A percentile compares a stretch with the other conserved stretches of the same genome.
Conservation (phyloP, 1,139 yeast species). For the Kodamaea arcana region DNA sequence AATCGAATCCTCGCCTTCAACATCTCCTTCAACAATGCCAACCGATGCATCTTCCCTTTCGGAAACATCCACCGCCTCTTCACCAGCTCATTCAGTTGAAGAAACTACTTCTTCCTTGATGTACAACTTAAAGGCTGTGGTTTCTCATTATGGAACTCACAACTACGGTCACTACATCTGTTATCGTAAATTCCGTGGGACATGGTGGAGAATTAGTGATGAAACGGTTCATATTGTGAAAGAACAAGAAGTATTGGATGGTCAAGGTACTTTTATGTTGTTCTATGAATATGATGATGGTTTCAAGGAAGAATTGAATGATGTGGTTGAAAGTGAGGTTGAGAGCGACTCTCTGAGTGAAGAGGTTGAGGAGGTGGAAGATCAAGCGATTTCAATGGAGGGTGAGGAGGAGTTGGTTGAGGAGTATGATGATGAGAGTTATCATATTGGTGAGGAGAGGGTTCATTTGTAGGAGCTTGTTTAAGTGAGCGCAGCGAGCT, state of each 20-base stretch:
- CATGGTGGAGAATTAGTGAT: slow-evolving; percentile 95
- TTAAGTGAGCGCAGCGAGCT: no score
- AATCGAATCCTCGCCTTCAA: slow-evolving; percentile 1
- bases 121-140: slow-evolving; percentile 76
- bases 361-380: slow-evolving; percentile 13
- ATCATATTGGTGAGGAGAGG: slow-evolving; percentile 13
- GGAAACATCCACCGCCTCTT: slow-evolving; percentile 1
- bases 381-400: background rate
- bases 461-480: slow-evolving; percentile 13
- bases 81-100: slow-evolving; percentile 2
- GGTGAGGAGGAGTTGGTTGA: background rate
- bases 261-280: slow-evolving; percentile 90
- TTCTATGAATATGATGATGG: slow-evolving; percentile 66
- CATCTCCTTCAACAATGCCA: background rate
- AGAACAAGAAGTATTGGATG: slow-evolving; percentile 71
- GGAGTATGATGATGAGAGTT: slow-evolving; percentile 7
- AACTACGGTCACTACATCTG: slow-evolving; percentile 94
- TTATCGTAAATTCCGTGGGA: slow-evolving; percentile 71
- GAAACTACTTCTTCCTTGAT: slow-evolving; percentile 34
- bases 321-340: slow-evolving; percentile 32
- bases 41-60: background rate
- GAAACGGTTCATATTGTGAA: slow-evolving; percentile 78
- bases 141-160: slow-evolving; percentile 90
- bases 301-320: slow-evolving; percentile 27
- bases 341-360: slow-evolving; percentile 26